Evolutionary conservation across 2,329 filamentous ascomycete genomes (phyloP), one percentile per base, ranked within the genome.

Genomic region (Xylariaceae sp.): DNA sequence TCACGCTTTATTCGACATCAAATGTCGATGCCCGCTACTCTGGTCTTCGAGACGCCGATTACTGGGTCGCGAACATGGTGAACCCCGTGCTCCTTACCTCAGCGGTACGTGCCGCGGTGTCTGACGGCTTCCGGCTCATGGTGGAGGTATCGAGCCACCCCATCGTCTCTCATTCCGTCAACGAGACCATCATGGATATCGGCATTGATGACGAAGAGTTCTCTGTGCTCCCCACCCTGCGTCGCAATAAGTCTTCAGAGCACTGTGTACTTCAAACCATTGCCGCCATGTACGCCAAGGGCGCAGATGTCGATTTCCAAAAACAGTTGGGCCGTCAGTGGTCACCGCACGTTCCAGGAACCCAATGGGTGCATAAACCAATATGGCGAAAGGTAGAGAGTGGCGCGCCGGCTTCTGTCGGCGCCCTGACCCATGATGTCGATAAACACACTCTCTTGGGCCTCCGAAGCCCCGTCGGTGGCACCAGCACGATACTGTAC

Each of bases 101-200:
- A 9, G 63, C 68, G 2, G 53, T 71, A 4, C 43, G 53, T 1
- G 54, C 46, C 1, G 46, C 46, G 3, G 41, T 57, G 1, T 55
- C 64, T 1, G 68, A 71, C 40, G 65, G 64, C 2, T 60, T 57
- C 37, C 49, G 61, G 4, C 15, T 65, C 2, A 70, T 71, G 48
- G 31, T 71, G 3, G 68, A 72, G 43, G 58, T 70, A 0, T 69
- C 67, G 0, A 55, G 49, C 4, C 68, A 71, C 37, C 65, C 67
- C 0, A 61, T 72, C 30, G 53, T 71, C 4, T 52, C 59, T 3
- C 64, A 71, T 37, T 70, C 67, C 0, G 57, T 71, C 22, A 59
- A 55, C 3, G 67, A 71, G 36, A 69, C 62, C 0, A 26, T 70
- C 2, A 44, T 61, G 11, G 53, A 62, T 22, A 6, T 6, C 22